phyloP scores from a whole-genome alignment of 2,329 filamentous ascomycete genomes.

The Arachnomyces sp. region DNA sequence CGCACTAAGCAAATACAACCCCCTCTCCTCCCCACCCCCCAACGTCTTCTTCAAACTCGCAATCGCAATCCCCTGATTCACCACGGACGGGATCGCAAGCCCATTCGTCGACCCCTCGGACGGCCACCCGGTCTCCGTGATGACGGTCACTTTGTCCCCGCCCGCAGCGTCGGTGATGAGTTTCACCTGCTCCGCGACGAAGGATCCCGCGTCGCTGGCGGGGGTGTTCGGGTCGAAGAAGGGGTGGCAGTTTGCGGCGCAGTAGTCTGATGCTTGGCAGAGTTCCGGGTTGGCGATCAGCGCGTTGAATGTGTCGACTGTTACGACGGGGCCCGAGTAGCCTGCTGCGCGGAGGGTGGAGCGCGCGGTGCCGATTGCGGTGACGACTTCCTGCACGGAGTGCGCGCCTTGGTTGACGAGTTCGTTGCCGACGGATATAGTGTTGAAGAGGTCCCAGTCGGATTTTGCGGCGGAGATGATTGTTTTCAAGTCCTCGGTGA shows the following conservation, averaged over 20 bases:
- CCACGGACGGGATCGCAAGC: slow-evolving; percentile 57
- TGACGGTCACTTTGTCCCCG: slow-evolving; percentile 54
- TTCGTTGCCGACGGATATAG: slow-evolving; percentile 74
- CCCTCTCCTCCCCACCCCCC: slow-evolving; percentile 29
- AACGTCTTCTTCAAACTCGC: slow-evolving; percentile 56
- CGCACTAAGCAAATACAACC: slow-evolving; percentile 64
- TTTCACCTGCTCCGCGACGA: slow-evolving; percentile 51
- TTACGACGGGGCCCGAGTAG: slow-evolving; percentile 65
- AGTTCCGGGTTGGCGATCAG: slow-evolving; percentile 59
- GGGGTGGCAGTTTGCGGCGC: slow-evolving; percentile 71
- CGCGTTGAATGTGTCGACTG: slow-evolving; percentile 69
- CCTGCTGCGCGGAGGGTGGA: slow-evolving; percentile 51
- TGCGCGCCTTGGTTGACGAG: slow-evolving; percentile 58
- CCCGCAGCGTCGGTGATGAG: slow-evolving; percentile 40
- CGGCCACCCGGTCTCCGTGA: slow-evolving; percentile 84
- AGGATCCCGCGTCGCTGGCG: slow-evolving; percentile 56
- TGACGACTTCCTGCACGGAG: slow-evolving; percentile 45
- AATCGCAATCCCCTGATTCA: slow-evolving; percentile 60
- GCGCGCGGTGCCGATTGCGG: slow-evolving; percentile 52
- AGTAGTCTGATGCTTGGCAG: slow-evolving; percentile 67
- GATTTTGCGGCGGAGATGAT: slow-evolving; percentile 52
- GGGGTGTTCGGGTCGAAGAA: slow-evolving; percentile 65
- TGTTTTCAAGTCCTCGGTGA: slow-evolving; percentile 49
- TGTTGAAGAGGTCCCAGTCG: slow-evolving; percentile 62
- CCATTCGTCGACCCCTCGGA: slow-evolving; percentile 58